phyloP scores from a whole-genome alignment of 495 filamentous ascomycete species.

The Daldinia decipiens region DNA sequence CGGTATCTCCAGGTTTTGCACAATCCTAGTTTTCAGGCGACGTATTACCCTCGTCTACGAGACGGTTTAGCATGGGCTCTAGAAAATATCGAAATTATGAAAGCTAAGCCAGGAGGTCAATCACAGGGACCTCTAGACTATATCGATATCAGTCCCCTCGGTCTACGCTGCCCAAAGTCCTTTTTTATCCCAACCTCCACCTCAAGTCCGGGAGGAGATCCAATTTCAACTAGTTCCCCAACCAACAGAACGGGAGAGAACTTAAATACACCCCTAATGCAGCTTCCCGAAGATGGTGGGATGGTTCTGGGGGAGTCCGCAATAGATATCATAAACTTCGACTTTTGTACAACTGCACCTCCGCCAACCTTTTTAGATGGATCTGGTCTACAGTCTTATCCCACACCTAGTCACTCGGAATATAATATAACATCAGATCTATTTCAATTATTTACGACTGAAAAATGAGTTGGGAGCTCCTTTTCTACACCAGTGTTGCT shows the following conservation, averaged over 20 bases:
- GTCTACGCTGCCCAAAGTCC: background rate
- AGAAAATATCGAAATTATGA: conserved; percentile 3
- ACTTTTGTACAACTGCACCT: background rate
- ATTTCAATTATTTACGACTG: conserved; percentile 1
- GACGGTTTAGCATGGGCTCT: conserved; percentile 8
- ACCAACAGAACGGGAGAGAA: no score
- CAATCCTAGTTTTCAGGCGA: background rate
- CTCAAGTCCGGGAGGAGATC: background rate
- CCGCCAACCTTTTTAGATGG: background rate
- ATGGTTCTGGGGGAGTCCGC: no score
- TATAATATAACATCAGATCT: background rate
- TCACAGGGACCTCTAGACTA: background rate
- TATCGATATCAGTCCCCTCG: background rate
- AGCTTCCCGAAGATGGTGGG: no score
- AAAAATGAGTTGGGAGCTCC: background rate
- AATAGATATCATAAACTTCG: background rate
- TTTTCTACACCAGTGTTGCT: no score
- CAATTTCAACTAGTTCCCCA: no score
- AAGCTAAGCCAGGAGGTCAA: background rate
- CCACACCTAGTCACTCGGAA: background rate
- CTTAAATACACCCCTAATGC: no score
- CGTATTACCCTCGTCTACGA: conserved; percentile 1
- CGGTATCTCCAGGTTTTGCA: background rate
- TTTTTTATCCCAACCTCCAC: background rate
- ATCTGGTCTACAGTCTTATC: background rate